phyloP scores from a whole-genome alignment of 1,139 yeast species.

The Debaryomycetaceae sp. region DNA sequence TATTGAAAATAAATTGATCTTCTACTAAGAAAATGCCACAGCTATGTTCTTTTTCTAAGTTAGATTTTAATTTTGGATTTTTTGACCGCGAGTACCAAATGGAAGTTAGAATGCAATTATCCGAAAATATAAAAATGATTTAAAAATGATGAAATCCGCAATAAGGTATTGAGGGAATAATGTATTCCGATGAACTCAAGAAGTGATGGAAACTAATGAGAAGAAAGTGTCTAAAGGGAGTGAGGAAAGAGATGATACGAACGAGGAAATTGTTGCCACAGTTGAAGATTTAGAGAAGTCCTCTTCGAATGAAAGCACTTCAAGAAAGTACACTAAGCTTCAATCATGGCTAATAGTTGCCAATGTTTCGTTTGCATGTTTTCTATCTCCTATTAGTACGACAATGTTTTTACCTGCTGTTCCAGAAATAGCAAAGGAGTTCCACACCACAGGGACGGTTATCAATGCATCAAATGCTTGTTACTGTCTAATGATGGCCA shows the following conservation, averaged over 20 bases:
- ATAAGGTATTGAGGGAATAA: not conserved
- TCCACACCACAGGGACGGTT: conserved; percentile 44
- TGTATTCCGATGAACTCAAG: too few relatives aligned
- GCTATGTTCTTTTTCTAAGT: too few relatives aligned
- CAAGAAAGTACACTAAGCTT: not conserved
- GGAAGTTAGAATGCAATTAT: not conserved
- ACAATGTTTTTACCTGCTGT: conserved; percentile 50
- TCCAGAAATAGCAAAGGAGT: conserved; percentile 40
- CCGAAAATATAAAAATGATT: not conserved
- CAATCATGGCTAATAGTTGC: conserved; percentile 13
- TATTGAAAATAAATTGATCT: too few relatives aligned
- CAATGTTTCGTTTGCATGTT: conserved; percentile 19
- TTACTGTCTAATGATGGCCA: conserved; percentile 48
- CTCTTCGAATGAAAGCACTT: not conserved
- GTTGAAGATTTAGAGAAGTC: not conserved
- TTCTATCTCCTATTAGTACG: conserved; percentile 41
- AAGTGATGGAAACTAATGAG: too few relatives aligned
- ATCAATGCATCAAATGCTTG: conserved; percentile 49
- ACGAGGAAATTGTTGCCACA: not conserved
- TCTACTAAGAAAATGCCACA: too few relatives aligned
- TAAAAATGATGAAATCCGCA: not conserved
- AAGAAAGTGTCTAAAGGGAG: too few relatives aligned
- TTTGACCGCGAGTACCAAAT: not conserved
- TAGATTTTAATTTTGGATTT: too few relatives aligned
- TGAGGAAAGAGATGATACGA: not conserved